Evolutionary conservation across 352 stramenopile species (phyloP).

Genomic region (Globisporangium parvum): DNA sequence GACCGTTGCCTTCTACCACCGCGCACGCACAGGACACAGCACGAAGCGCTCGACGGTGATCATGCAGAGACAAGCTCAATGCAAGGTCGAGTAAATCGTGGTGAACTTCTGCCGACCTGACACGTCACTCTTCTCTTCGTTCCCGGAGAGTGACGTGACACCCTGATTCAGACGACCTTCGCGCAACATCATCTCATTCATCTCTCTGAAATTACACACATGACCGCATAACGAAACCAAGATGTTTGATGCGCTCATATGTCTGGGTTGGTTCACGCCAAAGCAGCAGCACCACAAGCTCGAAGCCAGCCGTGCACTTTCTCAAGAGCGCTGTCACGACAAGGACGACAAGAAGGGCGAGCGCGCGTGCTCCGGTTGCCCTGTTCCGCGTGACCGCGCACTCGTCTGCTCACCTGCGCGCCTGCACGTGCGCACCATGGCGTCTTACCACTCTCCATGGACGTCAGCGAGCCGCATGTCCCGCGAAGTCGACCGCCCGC

Average conservation of each 20-base stretch:
- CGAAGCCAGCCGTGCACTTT: conserved; percentile 1
- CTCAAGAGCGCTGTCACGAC: conserved; percentile 3
- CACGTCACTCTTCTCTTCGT: no score
- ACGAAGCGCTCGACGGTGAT: no score
- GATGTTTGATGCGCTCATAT: neutral
- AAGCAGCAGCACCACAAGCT: neutral
- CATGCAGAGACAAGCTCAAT: no score
- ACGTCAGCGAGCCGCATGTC: conserved; percentile 18
- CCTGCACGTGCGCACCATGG: neutral
- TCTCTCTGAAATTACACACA: neutral
- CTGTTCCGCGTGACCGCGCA: neutral
- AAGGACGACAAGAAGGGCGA: neutral
- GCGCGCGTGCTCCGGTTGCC: no score
- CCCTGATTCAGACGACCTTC: conserved; percentile 13
- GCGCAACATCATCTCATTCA: conserved; percentile 2
- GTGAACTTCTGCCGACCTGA: no score
- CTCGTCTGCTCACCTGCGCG: neutral
- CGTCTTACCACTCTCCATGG: conserved; percentile 10
- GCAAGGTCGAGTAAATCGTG: no score
- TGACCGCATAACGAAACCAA: neutral
- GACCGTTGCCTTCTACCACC: no score
- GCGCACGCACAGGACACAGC: no score
- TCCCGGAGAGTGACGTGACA: neutral
- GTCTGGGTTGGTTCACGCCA: neutral
- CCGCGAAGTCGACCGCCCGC: conserved; percentile 15